phyloP scores from a whole-genome alignment of 2,329 filamentous ascomycete species.

The Chalaropsis thielavioides region DNA sequence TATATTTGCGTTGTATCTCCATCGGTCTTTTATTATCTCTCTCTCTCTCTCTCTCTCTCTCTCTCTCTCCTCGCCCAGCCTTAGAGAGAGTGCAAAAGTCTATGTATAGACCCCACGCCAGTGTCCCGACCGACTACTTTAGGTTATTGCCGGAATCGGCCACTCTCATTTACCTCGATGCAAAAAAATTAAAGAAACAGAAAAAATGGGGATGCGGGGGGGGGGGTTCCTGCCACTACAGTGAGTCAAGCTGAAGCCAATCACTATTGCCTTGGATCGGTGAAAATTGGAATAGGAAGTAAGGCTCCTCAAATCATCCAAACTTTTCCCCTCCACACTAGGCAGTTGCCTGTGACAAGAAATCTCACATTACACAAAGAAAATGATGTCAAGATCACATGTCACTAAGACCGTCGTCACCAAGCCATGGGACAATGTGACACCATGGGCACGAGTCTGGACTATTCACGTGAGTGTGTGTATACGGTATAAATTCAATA shows the following conservation, averaged over 20 bases:
- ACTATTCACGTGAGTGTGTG: neutral
- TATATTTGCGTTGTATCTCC: neutral
- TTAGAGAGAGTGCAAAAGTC: no score
- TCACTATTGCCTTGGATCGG: neutral
- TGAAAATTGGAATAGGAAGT: neutral
- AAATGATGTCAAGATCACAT: neutral
- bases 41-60: neutral
- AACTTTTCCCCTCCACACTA: neutral
- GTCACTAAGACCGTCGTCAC: neutral
- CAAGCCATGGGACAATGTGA: neutral
- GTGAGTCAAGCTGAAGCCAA: neutral
- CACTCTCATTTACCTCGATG: neutral
- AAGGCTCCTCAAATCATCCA: neutral
- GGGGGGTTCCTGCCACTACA: neutral
- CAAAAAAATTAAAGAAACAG: no score
- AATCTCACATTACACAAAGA: conserved; percentile 2
- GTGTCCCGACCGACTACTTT: no score
- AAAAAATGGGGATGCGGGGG: no score
- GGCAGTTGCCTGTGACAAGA: neutral
- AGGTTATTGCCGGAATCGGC: neutral
- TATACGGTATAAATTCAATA: neutral
- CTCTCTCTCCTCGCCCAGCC: no score
- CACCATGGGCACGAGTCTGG: neutral
- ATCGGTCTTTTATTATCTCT: no score
- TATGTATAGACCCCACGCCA: no score